Evolutionary conservation across 2,329 filamentous ascomycete species (phyloP).

Genomic region (Colletotrichum noveboracense): DNA sequence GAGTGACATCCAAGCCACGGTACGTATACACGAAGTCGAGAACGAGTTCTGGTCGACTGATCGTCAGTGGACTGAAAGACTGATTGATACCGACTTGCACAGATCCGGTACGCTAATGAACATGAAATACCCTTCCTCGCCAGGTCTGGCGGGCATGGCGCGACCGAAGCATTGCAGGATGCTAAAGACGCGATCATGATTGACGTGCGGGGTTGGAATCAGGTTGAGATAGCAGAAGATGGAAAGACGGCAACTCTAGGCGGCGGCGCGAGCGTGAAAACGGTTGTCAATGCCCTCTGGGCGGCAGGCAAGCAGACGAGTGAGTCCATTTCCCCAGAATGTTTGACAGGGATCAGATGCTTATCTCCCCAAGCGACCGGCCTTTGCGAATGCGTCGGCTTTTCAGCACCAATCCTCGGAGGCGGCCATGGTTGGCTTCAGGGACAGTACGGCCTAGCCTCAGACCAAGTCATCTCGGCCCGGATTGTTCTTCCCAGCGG

Average conservation of each 20-base stretch:
- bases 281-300: slow-evolving; percentile 5
- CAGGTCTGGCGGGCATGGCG: slow-evolving; percentile 22
- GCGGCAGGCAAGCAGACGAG: slow-evolving; percentile 3
- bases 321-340: not conserved
- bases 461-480: slow-evolving; percentile 38
- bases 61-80: not conserved
- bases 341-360: not conserved
- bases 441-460: slow-evolving; percentile 19
- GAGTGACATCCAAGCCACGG: not conserved
- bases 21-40: not conserved
- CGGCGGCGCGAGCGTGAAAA: slow-evolving; percentile 20
- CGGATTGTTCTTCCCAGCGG: slow-evolving; percentile 32
- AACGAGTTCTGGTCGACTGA: not conserved
- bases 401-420: slow-evolving; percentile 22
- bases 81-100: not conserved
- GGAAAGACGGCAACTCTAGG: slow-evolving; percentile 13
- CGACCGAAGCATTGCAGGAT: slow-evolving; percentile 7
- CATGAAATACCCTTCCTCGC: slow-evolving; percentile 2
- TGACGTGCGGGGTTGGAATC: slow-evolving; percentile 25
- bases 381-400: slow-evolving; percentile 32
- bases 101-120: slow-evolving; percentile 1
- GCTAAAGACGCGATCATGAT: slow-evolving; percentile 24
- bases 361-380: slow-evolving; percentile 13
- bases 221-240: slow-evolving; percentile 7
- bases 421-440: slow-evolving; percentile 21